A percentile compares a stretch with the other conserved stretches of the same genome.
Conservation (phyloP, 768 basidiomycete genomes). For the Kwoniella sp. region DNA sequence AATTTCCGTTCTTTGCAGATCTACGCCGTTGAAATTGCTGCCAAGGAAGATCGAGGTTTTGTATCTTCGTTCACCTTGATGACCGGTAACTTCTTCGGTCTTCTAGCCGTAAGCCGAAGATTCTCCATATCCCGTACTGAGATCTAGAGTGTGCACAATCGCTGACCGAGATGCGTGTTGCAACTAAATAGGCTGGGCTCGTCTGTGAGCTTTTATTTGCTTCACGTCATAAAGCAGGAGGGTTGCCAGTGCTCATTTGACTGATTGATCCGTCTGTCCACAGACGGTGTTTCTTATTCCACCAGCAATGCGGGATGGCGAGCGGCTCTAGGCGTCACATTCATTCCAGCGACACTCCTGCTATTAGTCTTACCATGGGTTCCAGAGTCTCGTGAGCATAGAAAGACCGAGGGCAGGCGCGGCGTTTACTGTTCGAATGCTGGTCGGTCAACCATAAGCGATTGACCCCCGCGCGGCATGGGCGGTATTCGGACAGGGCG, state of each 20-base stretch:
- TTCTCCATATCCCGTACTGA: no score
- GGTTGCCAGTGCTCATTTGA: no score
- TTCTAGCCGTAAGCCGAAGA: constrained; percentile 31
- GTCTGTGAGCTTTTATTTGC: constrained; percentile 21
- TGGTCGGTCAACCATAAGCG: no score
- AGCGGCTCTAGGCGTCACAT: constrained; percentile 35
- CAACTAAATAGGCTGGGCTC: constrained; percentile 34
- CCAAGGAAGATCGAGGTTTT: constrained; percentile 42
- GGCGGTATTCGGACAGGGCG: no score
- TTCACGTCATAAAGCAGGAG: no score
- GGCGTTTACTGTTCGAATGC: no score
- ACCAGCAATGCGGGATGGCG: constrained; percentile 33
- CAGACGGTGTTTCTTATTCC: constrained; percentile 38
- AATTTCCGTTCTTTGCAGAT: constrained; percentile 16
- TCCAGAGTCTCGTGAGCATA: constrained; percentile 35
- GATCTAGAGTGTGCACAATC: no score
- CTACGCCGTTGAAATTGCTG: constrained; percentile 41
- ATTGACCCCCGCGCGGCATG: no score
- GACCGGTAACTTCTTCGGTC: constrained; percentile 44
- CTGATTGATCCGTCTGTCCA: constrained; percentile 1
- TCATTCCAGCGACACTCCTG: constrained; percentile 37
- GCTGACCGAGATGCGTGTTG: no score
- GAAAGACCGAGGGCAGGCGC: no score
- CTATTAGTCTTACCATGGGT: constrained; percentile 36
- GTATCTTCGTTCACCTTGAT: constrained; percentile 39